Conservation (phyloP, 768 basidiomycete genomes). For the Cyclocybe cylindracea region DNA sequence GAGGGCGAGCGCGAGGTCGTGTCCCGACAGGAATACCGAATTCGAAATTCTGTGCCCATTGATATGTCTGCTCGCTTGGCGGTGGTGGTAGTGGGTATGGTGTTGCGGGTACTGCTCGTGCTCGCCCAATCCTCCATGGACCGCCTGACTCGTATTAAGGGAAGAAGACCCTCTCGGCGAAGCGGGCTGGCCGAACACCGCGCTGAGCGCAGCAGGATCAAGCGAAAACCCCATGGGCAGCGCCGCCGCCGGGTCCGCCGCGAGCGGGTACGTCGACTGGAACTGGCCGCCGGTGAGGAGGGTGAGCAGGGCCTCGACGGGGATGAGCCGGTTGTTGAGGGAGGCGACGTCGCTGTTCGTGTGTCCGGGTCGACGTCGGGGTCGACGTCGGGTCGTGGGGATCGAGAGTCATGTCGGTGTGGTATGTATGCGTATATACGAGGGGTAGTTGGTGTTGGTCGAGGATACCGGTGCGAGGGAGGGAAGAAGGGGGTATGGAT, state of each 20-base stretch:
- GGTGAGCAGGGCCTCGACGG: conserved; percentile 63
- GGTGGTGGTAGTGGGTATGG: conserved; percentile 24
- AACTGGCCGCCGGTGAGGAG: conserved; percentile 47
- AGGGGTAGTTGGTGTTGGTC: no score
- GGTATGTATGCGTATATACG: no score
- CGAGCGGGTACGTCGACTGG: conserved; percentile 36
- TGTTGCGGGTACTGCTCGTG: no score
- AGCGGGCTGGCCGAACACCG: no score
- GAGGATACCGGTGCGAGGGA: no score
- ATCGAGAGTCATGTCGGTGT: no score
- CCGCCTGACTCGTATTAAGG: no score
- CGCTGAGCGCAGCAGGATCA: neutral
- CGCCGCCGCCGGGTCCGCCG: conserved; percentile 18
- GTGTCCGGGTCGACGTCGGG: no score
- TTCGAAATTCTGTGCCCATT: neutral
- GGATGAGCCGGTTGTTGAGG: conserved; percentile 76
- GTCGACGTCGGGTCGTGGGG: no score
- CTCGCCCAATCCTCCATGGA: no score
- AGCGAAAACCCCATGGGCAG: conserved; percentile 26
- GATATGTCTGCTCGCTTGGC: conserved; percentile 14
- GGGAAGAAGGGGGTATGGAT: no score
- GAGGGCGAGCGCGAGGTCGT: conserved; percentile 64
- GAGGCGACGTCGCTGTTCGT: conserved; percentile 78
- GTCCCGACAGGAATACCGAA: conserved; percentile 53
- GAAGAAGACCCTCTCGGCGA: no score